Evolutionary conservation across 139 green algal species (phyloP).

Genomic region (Penium margaritaceum): DNA sequence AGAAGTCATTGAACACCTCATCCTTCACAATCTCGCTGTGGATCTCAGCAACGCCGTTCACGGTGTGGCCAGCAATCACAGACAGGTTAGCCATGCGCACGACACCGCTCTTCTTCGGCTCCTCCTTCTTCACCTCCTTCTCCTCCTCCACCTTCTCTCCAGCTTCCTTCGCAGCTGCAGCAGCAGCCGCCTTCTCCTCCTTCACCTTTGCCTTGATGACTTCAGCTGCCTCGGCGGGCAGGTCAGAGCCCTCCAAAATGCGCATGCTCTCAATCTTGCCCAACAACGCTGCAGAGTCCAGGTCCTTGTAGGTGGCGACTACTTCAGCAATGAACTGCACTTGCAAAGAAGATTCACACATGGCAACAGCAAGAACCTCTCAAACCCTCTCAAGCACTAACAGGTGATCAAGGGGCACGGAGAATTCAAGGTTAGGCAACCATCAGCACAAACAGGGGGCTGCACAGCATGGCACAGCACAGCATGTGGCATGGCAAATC

Average conservation of each 20-base stretch:
- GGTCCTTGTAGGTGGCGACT: conserved; percentile 49
- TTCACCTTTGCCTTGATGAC: background rate
- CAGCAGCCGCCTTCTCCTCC: conserved; percentile 43
- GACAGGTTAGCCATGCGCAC: conserved; percentile 92
- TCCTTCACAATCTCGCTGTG: conserved; percentile 91
- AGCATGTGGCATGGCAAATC: background rate
- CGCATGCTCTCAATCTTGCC: conserved; percentile 76
- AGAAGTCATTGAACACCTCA: conserved; percentile 84
- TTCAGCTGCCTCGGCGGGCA: conserved; percentile 43
- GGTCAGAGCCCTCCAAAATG: conserved; percentile 31
- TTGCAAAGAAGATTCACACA: background rate
- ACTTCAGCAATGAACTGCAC: conserved; percentile 33
- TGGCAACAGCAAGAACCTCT: background rate
- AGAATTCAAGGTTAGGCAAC: background rate
- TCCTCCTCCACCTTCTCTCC: conserved; percentile 4
- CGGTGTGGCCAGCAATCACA: conserved; percentile 71
- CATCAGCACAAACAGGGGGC: background rate
- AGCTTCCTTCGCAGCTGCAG: conserved; percentile 5
- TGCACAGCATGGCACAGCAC: background rate
- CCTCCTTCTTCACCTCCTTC: conserved; percentile 23
- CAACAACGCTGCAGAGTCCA: conserved; percentile 70
- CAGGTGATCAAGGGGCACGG: background rate
- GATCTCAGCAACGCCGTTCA: conserved; percentile 88
- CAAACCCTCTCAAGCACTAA: background rate
- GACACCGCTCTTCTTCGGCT: conserved; percentile 19